Base-by-base conservation (phyloP, 805 yeast genomes). In the Candida vartiovaarae region DNA sequence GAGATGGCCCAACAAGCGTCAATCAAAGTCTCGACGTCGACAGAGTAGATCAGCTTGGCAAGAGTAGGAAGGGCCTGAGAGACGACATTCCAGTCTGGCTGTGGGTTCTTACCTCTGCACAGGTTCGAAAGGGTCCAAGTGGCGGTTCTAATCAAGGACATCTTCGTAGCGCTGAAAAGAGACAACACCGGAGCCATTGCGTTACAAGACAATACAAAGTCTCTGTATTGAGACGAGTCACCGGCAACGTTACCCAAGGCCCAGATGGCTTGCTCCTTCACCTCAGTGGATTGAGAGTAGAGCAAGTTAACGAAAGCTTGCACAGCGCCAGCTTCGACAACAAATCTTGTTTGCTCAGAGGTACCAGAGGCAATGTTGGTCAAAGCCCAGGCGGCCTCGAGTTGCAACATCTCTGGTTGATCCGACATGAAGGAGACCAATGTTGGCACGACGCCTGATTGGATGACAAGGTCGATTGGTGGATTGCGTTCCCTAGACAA, bases 1-100 rank as follows among this genome's bases (percentile, higher is more conserved):
- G 96, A 87, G 43, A 93, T 89, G 10, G 98, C 97, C 99, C 99
- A 93, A 69, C 97, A 88, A 34, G 99, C 96, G 65, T 93, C 99
- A 51, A 89, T 87, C 60, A 93, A 72, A 30, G 96, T 90, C 69
- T 93, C 99, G 36, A 83, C 82, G 63, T 93, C 99, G 50, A 83
- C 76, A 9, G 95, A 85, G 63, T 84, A 93, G 54, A 93, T 85
- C 54, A 93, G 75, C 67, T 88, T 86, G 40, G 97, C 87, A 62
- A 93, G 74, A 11, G 95, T 85, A 49, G 98, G 98, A 56, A 91
- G 73, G 34, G 96, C 95, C 54, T 78, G 75, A 47, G 86, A 83
- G 41, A 93, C 96, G 44, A 83, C 70, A 44, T 71, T 67, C 99
- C 99, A 93, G 66, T 89, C 88, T 11, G 99, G 99, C 66, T 84